Percentiles rank a stretch among this genome's conserved stretches.
Conservation (phyloP, 2,329 filamentous ascomycete genomes). For the Colletotrichum cordylinicola region DNA sequence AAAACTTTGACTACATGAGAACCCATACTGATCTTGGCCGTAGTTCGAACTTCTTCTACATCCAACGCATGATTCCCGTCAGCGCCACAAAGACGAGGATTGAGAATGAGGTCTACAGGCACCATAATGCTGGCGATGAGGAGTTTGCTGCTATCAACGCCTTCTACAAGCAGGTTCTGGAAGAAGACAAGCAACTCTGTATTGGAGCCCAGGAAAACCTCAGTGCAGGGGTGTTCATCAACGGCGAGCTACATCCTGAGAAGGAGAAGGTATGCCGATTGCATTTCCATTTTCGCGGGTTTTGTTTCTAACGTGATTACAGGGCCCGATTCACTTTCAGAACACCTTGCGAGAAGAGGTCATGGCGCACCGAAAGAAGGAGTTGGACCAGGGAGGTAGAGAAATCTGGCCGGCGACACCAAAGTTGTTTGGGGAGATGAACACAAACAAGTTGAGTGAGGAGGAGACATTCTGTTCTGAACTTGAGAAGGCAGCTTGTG, state of each 20-base stretch:
- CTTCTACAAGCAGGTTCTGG: conserved; percentile 57
- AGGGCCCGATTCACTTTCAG: conserved; percentile 52
- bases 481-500: conserved; percentile 24
- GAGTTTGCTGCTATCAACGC: conserved; percentile 51
- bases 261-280: conserved; percentile 45
- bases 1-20: not conserved
- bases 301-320: conserved; percentile 22
- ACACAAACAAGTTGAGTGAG: conserved; percentile 29
- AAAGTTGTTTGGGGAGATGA: conserved; percentile 25
- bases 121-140: conserved; percentile 50
- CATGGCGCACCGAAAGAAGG: conserved; percentile 29
- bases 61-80: conserved; percentile 55
- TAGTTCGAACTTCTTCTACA: conserved; percentile 54
- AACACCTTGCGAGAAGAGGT: conserved; percentile 29
- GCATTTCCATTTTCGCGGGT: fast-evolving
- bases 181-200: conserved; percentile 57
- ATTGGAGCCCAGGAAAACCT: conserved; percentile 55
- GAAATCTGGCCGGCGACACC: conserved; percentile 37
- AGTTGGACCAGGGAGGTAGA: conserved; percentile 26
- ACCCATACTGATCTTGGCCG: not conserved
- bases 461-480: conserved; percentile 32
- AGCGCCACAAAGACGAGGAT: conserved; percentile 46
- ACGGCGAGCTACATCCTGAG: conserved; percentile 58
- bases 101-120: conserved; percentile 57
- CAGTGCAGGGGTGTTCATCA: conserved; percentile 54